A percentile compares a stretch with the other conserved stretches of the same genome.
phyloP scores from a whole-genome alignment of 2,329 filamentous ascomycete species.

The Arachnomyces sp. region DNA sequence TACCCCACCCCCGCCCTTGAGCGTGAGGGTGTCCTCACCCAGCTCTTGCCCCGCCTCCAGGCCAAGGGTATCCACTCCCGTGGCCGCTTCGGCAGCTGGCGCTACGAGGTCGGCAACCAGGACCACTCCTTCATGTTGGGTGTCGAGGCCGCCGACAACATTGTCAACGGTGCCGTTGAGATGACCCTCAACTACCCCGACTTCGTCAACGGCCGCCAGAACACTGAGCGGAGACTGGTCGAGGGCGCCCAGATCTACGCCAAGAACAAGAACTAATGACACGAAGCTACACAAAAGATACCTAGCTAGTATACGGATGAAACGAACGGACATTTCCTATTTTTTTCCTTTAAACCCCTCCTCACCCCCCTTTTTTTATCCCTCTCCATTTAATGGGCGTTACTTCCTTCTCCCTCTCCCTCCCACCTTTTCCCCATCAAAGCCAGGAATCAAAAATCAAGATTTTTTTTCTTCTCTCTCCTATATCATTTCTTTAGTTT shows the following conservation, averaged over 20 bases:
- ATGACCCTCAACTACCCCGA: slow-evolving; percentile 94
- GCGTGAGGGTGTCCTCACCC: slow-evolving; percentile 86
- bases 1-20: slow-evolving; percentile 94
- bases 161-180: slow-evolving; percentile 82
- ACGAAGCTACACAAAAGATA: neutral
- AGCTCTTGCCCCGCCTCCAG: slow-evolving; percentile 88
- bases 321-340: neutral
- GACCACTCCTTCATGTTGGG: slow-evolving; percentile 97
- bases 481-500: no score
- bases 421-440: no score
- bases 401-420: no score
- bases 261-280: slow-evolving; percentile 28
- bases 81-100: slow-evolving; percentile 95
- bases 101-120: slow-evolving; percentile 95
- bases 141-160: slow-evolving; percentile 85
- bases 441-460: no score
- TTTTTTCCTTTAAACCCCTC: neutral
- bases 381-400: slow-evolving; percentile 24
- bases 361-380: neutral
- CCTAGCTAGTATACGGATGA: neutral
- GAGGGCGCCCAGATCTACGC: slow-evolving; percentile 54
- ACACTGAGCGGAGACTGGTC: slow-evolving; percentile 54
- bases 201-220: slow-evolving; percentile 72
- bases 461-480: no score
- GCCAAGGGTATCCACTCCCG: slow-evolving; percentile 88